Evolutionary conservation across 1,284 basidiomycete genomes (phyloP), one percentile per base, ranked within the genome.

Genomic region (Boletellus sp.): DNA sequence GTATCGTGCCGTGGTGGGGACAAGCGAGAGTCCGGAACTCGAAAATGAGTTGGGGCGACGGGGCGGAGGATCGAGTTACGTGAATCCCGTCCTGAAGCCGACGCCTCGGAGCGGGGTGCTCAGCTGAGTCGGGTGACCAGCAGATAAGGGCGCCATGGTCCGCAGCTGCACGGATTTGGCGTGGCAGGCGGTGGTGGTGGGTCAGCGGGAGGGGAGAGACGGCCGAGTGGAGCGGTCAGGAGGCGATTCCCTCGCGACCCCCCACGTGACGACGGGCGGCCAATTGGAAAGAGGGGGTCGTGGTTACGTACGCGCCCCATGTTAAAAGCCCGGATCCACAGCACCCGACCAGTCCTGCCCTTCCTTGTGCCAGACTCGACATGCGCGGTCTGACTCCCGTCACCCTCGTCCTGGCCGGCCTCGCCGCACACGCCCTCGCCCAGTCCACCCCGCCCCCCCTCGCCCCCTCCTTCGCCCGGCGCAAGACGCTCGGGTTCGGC

Each of bases 401-500:
- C 50, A 62, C 70, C 2, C 47, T 75, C 16, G 70, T 54, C 28
- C 52, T 74, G 35, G 62, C 71, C 19, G 71, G 73, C 59, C 73
- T 73, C 46, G 65, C 72, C 2, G 62, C 63, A 49, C 56, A 65
- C 11, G 58, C 61, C 3, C 45, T 70, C 30, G 71, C 71, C 5
- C 69, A 68, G 28, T 53, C 59, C 0, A 1, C 43, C 0, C 58
- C 65, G 8, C 53, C 56, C 0, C 62, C 56, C 0, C 10, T 61
- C 49, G 44, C 50, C 2, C 56, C 58, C 1, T 0, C 41, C 7
- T 12, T 21, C 21, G 2, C 8, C 1, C 55, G 8, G 0, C 62
- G 66, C n/a, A 57, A 93, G 83, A 81, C 89, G 0, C 78, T 93
- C 44, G 81, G 83, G 12, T 93, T 92, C 65, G 91, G 91, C 16